phyloP scores from a whole-genome alignment of 2,329 filamentous ascomycete species.

The Alternaria consortialis region DNA sequence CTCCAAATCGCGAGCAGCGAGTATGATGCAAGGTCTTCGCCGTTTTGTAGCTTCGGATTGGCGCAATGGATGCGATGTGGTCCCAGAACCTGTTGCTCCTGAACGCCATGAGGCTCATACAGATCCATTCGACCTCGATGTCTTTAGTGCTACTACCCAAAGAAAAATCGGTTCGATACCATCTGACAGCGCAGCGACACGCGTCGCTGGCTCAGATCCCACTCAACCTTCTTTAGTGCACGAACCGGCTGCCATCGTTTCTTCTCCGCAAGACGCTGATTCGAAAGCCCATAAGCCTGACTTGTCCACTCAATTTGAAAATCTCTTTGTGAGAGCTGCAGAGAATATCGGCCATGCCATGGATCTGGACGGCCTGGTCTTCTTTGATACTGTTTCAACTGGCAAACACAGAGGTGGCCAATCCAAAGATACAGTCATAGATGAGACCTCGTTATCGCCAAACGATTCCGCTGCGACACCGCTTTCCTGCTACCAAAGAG shows the following conservation, averaged over 20 bases:
- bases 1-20: constrained; percentile 14
- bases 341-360: constrained; percentile 17
- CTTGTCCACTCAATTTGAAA: constrained; percentile 5
- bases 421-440: not conserved
- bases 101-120: not conserved
- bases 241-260: not conserved
- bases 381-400: constrained; percentile 18
- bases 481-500: constrained; percentile 11
- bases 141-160: constrained; percentile 7
- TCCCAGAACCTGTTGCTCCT: not conserved
- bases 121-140: constrained; percentile 7
- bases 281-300: not conserved
- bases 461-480: constrained; percentile 1
- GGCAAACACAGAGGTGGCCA: not conserved
- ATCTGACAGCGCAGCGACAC: not conserved
- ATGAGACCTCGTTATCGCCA: not conserved
- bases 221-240: not conserved
- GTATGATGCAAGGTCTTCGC: constrained; percentile 21
- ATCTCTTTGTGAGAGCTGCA: constrained; percentile 15
- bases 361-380: constrained; percentile 14
- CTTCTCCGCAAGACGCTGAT: not conserved
- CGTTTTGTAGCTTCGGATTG: constrained; percentile 14
- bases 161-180: not conserved
- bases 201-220: not conserved
- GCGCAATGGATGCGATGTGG: not conserved